Conservation (phyloP, 192 early-diverging fungal species). For the Coemansia sp. region DNA sequence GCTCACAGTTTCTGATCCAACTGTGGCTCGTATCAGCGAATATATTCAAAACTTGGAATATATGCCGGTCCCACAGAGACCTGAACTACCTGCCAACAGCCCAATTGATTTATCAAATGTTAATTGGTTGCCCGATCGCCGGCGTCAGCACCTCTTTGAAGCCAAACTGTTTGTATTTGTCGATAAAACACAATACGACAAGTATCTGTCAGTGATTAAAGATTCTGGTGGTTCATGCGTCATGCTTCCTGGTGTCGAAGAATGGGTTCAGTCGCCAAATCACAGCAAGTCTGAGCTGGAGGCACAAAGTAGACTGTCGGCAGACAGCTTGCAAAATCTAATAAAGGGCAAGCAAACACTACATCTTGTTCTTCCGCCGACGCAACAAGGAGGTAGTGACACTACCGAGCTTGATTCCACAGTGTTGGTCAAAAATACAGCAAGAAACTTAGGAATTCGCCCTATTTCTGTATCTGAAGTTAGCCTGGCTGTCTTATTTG, state of each 20-base stretch:
- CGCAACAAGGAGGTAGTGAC: background rate
- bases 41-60: constrained; percentile 19
- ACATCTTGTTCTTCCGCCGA: constrained; percentile 19
- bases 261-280: background rate
- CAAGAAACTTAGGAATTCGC: constrained; percentile 7
- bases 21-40: constrained; percentile 1
- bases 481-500: constrained; percentile 33
- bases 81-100: constrained; percentile 14
- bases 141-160: constrained; percentile 22
- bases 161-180: constrained; percentile 27
- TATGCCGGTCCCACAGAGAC: constrained; percentile 13
- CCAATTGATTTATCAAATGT: constrained; percentile 24
- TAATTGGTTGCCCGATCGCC: constrained; percentile 15
- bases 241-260: background rate
- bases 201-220: constrained; percentile 13
- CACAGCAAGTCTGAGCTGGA: background rate
- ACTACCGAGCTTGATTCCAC: background rate
- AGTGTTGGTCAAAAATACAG: constrained; percentile 9
- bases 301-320: background rate
- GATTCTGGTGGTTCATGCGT: constrained; percentile 17
- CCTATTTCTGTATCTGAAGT: constrained; percentile 48
- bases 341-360: background rate
- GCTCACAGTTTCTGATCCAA: constrained; percentile 11
- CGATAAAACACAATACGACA: constrained; percentile 19
- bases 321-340: background rate